phyloP scores from a whole-genome alignment of 2,329 filamentous ascomycete species.

The Dactylellina sp. region DNA sequence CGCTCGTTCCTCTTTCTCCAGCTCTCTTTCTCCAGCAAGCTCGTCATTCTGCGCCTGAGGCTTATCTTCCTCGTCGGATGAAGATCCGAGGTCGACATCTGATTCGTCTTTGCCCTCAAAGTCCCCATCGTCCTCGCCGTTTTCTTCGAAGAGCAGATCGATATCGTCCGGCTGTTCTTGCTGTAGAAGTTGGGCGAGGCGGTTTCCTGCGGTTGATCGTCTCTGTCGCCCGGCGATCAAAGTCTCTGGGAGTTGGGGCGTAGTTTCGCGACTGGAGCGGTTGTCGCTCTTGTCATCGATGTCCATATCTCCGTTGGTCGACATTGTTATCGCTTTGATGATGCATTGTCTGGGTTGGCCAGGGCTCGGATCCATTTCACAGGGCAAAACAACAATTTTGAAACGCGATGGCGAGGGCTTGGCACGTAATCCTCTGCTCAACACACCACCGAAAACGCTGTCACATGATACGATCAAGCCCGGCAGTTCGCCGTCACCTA shows the following conservation, averaged over 20 bases:
- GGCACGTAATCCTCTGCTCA: conserved; percentile 9
- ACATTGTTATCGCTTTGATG: conserved; percentile 8
- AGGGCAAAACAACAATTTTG: not conserved
- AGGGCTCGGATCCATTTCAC: not conserved
- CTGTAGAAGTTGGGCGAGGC: conserved; percentile 81
- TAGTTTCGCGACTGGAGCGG: conserved; percentile 28
- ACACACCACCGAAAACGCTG: not conserved
- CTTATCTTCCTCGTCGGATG: conserved; percentile 84
- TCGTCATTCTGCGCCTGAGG: conserved; percentile 73
- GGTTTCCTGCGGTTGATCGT: conserved; percentile 84
- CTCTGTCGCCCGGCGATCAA: conserved; percentile 79
- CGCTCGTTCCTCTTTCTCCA: conserved; percentile 72
- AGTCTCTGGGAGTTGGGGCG: conserved; percentile 69
- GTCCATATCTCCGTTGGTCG: conserved; percentile 38
- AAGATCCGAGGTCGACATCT: conserved; percentile 87
- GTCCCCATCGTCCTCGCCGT: conserved; percentile 73
- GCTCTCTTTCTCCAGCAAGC: conserved; percentile 85
- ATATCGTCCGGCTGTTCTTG: conserved; percentile 75
- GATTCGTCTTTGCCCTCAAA: conserved; percentile 78
- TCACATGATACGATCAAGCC: not conserved
- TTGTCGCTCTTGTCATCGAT: conserved; percentile 43
- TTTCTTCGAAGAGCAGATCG: conserved; percentile 80
- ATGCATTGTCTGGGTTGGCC: not conserved
- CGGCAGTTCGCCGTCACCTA: not conserved
- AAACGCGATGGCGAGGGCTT: conserved; percentile 34